These are phyloP conservation scores for Wickerhamomyces mucosus DNA, from an alignment of 805 yeast genomes.

Conservation along the genomic window DNA sequence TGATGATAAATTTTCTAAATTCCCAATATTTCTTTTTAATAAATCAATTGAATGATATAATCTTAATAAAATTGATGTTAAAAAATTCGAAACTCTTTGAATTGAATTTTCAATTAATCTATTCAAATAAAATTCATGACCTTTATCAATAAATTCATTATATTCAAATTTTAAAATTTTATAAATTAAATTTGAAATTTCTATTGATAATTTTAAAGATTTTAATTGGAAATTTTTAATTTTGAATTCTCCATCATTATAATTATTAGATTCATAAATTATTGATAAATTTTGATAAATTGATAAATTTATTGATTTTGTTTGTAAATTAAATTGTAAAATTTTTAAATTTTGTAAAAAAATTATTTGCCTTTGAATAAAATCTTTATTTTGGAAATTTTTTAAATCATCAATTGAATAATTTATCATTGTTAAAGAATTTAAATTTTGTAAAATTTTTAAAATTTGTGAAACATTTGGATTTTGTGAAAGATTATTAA, in stretches of 20 bases:
- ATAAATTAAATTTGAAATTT: conserved; percentile 10
- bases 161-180: conserved; percentile 9
- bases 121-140: conserved; percentile 10
- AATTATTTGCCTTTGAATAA: conserved; percentile 1
- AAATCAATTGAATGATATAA: conserved; percentile 16
- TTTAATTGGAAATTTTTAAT: conserved; percentile 6
- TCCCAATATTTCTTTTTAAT: conserved; percentile 9
- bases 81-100: conserved; percentile 10
- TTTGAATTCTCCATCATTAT: conserved; percentile 8
- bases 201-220: conserved; percentile 2
- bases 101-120: conserved; percentile 13
- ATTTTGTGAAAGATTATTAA: conserved; percentile 11
- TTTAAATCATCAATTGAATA: conserved; percentile 8
- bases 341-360: conserved; percentile 11
- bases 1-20: neutral
- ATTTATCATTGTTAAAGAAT: conserved; percentile 9
- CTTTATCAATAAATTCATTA: conserved; percentile 8
- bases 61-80: conserved; percentile 10
- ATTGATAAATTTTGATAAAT: conserved; percentile 12
- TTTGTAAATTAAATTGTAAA: conserved; percentile 10
- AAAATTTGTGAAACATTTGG: conserved; percentile 13
- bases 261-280: conserved; percentile 13
- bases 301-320: conserved; percentile 11
- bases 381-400: neutral
- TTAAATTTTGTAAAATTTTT: conserved; percentile 9